Base-by-base conservation (phyloP, 306 rosid species). In the Gleditsia sinensis region DNA sequence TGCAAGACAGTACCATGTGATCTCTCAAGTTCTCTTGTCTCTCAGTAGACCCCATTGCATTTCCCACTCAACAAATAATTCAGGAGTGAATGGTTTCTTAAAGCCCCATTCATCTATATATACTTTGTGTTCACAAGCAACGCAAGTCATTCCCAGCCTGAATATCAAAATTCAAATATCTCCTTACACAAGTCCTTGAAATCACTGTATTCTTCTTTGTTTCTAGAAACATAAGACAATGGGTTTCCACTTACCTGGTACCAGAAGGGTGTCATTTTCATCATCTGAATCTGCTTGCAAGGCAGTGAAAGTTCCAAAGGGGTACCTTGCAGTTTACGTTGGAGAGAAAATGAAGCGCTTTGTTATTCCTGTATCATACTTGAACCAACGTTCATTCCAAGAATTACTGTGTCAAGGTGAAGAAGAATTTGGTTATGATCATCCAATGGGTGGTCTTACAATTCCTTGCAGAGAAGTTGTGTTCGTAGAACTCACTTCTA, bases 381-480 rank as follows among this genome's bases (percentile, higher is more conserved):
- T 75, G 69, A 84, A 51, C n/a, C 66, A 78, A 43, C 25, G 79
- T 3, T 19, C 61, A 14, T 84, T 84, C 21, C 85, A 77, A 74
- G 73, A 78, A 0, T 64, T 84, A 65, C 0, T 84, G 14, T 37
- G 48, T 40, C 61, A 64, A 50, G 81, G 48, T 2, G 80, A 82
- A 58, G 79, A 86, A 69, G 79, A 82, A 32, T 80, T 82, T 42
- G 81, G 87, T 23, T 86, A 76, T 80, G 79, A 77, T 48, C 89
- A 86, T 74, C 83, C 87, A 19, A 80, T 58, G 77, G 85, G 89
- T 4, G 85, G 85, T 28, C 84, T 86, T 43, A 82, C 83, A 27
- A 80, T 82, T 64, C 83, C 87, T 45, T 86, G 83, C 75, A n/a
- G 69, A 11, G 83, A 83, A 69, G 75, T 62, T 24, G 64, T 5